Evolutionary conservation across 331 rosid species (phyloP).

Genomic region (Acacia concinna): DNA sequence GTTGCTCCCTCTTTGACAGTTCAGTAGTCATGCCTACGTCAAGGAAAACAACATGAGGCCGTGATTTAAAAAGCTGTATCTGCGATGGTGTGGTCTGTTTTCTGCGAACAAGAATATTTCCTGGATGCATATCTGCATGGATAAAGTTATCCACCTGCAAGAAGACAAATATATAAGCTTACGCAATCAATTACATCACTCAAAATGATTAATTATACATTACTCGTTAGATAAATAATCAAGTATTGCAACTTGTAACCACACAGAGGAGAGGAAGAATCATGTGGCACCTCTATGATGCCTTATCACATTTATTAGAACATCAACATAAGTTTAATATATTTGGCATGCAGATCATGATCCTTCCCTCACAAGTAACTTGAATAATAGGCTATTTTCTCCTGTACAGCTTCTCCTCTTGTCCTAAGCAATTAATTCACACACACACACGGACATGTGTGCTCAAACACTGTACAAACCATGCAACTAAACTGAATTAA

Average conservation of each 20-base stretch:
- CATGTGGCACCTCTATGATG: constrained; percentile 10
- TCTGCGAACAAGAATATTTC: constrained; percentile 78
- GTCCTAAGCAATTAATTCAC: not conserved
- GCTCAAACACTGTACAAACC: not conserved
- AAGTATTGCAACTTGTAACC: not conserved
- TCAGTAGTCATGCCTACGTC: constrained; percentile 91
- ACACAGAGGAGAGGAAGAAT: constrained; percentile 6
- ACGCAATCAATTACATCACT: constrained; percentile 24
- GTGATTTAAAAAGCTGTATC: constrained; percentile 53
- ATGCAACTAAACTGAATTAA: not conserved
- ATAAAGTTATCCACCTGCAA: constrained; percentile 81
- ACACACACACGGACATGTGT: not conserved
- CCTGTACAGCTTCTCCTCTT: not conserved
- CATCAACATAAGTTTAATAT: not conserved
- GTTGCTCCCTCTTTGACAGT: constrained; percentile 64
- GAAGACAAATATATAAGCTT: constrained; percentile 34
- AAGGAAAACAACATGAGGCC: constrained; percentile 84
- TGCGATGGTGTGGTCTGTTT: constrained; percentile 36
- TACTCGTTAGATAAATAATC: not conserved
- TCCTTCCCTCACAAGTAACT: constrained; percentile 8
- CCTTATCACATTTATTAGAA: constrained; percentile 11
- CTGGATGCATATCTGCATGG: constrained; percentile 94
- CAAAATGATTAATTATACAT: constrained; percentile 2
- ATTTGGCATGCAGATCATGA: constrained; percentile 10
- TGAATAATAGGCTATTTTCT: constrained; percentile 17